These are phyloP conservation scores for Candida insectalens DNA, from an alignment of 805 yeast species.

Conservation along the genomic window DNA sequence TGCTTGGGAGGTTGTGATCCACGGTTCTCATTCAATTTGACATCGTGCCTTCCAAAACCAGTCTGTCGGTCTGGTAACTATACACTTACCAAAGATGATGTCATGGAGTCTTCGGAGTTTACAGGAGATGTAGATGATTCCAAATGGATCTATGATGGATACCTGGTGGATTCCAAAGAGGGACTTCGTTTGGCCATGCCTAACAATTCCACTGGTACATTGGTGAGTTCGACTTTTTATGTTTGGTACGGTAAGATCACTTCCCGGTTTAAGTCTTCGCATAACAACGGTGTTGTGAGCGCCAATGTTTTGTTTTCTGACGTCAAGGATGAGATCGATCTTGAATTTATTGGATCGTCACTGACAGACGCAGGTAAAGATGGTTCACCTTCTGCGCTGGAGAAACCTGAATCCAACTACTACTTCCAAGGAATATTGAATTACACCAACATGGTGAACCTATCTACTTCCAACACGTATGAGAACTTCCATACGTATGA, in stretches of 20 bases:
- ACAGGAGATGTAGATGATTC: conserved; percentile 61
- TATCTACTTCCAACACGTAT: conserved; percentile 43
- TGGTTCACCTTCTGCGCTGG: conserved; percentile 54
- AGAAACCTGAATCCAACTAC: conserved; percentile 65
- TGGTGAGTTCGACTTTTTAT: conserved; percentile 66
- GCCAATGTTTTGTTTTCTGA: conserved; percentile 77
- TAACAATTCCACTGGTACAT: conserved; percentile 63
- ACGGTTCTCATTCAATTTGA: conserved; percentile 47
- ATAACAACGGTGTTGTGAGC: conserved; percentile 69
- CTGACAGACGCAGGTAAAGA: too few relatives aligned
- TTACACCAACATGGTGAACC: conserved; percentile 47
- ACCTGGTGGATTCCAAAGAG: conserved; percentile 39
- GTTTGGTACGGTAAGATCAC: conserved; percentile 84
- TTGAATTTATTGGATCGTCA: conserved; percentile 82
- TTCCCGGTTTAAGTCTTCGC: conserved; percentile 64
- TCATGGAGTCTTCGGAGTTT: conserved; percentile 17
- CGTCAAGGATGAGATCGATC: conserved; percentile 86
- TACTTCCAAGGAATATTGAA: conserved; percentile 68
- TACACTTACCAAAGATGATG: conserved; percentile 25
- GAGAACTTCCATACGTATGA: conserved; percentile 65
- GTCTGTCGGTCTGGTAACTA: conserved; percentile 45
- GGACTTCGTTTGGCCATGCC: conserved; percentile 72
- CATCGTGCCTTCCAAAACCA: conserved; percentile 84
- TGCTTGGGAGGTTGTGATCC: conserved; percentile 91
- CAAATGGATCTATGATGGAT: conserved; percentile 67